Conservation (phyloP, 805 yeast species). For the Candida peoriensis region DNA sequence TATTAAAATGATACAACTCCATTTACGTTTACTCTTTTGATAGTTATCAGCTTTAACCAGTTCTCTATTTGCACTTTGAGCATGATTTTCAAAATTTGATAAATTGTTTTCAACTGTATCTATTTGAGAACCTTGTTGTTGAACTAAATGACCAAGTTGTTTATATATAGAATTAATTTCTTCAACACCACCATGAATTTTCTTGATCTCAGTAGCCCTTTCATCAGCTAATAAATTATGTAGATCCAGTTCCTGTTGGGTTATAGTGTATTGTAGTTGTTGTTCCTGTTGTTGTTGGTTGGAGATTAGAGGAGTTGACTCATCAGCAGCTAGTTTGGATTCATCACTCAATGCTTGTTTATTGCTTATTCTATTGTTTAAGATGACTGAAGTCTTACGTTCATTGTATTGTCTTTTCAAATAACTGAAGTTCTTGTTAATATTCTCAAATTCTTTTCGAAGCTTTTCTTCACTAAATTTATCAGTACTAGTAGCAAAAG, state of each 20-base stretch:
- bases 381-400: constrained; percentile 35
- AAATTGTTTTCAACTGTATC: constrained; percentile 83
- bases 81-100: constrained; percentile 53
- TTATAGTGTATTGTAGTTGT: constrained; percentile 30
- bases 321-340: constrained; percentile 12
- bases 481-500: constrained; percentile 13
- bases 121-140: constrained; percentile 80
- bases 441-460: constrained; percentile 47
- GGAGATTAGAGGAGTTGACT: constrained; percentile 18
- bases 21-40: constrained; percentile 63
- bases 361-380: constrained; percentile 26
- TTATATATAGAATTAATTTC: constrained; percentile 84
- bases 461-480: constrained; percentile 36
- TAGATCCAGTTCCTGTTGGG: constrained; percentile 53
- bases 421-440: constrained; percentile 40
- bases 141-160: constrained; percentile 72
- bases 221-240: constrained; percentile 65
- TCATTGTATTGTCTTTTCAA: constrained; percentile 45
- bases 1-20: constrained; percentile 64
- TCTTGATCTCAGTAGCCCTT: constrained; percentile 65
- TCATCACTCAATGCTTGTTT: constrained; percentile 16
- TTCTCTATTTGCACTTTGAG: constrained; percentile 68
- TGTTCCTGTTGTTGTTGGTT: constrained; percentile 28
- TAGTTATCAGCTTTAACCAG: constrained; percentile 69
- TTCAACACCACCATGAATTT: constrained; percentile 69